Conservation (phyloP, 1,139 yeast genomes). For the Suhomyces maxii region DNA sequence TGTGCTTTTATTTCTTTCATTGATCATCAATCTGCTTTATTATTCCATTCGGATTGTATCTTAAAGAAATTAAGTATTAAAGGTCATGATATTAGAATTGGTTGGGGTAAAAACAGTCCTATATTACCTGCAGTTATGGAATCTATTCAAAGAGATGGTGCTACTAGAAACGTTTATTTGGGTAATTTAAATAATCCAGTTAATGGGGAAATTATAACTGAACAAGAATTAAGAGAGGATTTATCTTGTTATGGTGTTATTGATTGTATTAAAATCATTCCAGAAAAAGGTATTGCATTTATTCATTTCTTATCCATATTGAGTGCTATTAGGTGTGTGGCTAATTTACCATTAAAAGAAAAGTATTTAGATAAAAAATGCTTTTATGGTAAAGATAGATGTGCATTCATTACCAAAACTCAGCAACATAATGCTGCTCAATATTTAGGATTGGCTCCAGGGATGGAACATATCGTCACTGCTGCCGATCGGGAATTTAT, state of each 20-base stretch:
- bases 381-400: slow-evolving; percentile 63
- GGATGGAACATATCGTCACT: slow-evolving; percentile 79
- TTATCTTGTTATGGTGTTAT: slow-evolving; percentile 53
- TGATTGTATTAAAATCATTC: slow-evolving; percentile 57
- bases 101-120: slow-evolving; percentile 69
- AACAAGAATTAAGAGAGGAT: slow-evolving; percentile 54
- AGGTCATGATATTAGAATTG: slow-evolving; percentile 60
- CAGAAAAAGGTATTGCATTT: slow-evolving; percentile 62
- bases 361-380: slow-evolving; percentile 58
- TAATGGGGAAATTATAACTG: slow-evolving; percentile 52
- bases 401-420: slow-evolving; percentile 82
- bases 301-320: slow-evolving; percentile 59
- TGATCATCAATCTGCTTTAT: slow-evolving; percentile 60
- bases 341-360: slow-evolving; percentile 53
- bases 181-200: slow-evolving; percentile 63
- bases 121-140: slow-evolving; percentile 68
- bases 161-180: slow-evolving; percentile 86
- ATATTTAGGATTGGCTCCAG: slow-evolving; percentile 87
- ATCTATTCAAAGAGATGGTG: slow-evolving; percentile 82
- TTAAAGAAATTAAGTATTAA: slow-evolving; percentile 56
- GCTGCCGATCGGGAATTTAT: slow-evolving; percentile 73
- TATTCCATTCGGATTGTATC: slow-evolving; percentile 63
- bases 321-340: slow-evolving; percentile 60
- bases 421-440: slow-evolving; percentile 98
- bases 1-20: slow-evolving; percentile 65